A percentile compares a stretch with the other conserved stretches of the same genome.
phyloP scores from a whole-genome alignment of 345 rosid species.

The Firmiana major region DNA sequence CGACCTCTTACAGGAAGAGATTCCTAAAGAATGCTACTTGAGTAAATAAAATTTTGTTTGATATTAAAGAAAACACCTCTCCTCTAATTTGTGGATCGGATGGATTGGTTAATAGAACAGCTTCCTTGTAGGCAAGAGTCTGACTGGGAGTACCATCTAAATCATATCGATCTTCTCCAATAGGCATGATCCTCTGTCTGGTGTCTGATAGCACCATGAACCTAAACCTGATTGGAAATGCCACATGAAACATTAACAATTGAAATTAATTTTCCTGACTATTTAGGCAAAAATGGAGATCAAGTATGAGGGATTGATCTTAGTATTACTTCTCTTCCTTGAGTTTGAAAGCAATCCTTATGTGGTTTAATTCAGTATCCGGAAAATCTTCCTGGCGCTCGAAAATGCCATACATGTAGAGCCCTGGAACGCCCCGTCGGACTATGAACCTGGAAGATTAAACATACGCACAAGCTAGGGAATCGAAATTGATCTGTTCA shows the following conservation, averaged over 20 bases:
- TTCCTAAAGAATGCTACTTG: too few relatives aligned
- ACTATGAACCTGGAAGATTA: conserved; percentile 55
- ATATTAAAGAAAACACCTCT: conserved; percentile 41
- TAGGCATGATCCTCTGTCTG: conserved; percentile 73
- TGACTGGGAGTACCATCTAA: not conserved
- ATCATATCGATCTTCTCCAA: conserved; percentile 35
- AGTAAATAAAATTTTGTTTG: too few relatives aligned
- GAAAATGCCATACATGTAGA: conserved; percentile 63
- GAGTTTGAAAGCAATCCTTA: conserved; percentile 81
- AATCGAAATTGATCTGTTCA: not conserved
- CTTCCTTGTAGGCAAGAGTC: conserved; percentile 72
- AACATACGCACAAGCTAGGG: not conserved
- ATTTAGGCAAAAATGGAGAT: not conserved
- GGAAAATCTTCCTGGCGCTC: conserved; percentile 79
- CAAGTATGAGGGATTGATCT: not conserved
- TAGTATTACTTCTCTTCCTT: conserved; percentile 40
- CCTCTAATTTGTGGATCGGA: conserved; percentile 48
- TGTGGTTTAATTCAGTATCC: conserved; percentile 76
- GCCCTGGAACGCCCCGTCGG: conserved; percentile 59
- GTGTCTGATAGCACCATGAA: conserved; percentile 76
- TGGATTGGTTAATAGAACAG: conserved; percentile 71
- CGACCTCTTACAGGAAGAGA: too few relatives aligned
- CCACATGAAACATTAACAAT: not conserved
- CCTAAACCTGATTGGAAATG: conserved; percentile 49
- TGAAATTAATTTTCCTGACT: not conserved